A percentile compares a stretch with the other conserved stretches of the same genome.
phyloP scores from a whole-genome alignment of 108 stramenopile genomes.

The Chaetoceros tenuissimus region DNA sequence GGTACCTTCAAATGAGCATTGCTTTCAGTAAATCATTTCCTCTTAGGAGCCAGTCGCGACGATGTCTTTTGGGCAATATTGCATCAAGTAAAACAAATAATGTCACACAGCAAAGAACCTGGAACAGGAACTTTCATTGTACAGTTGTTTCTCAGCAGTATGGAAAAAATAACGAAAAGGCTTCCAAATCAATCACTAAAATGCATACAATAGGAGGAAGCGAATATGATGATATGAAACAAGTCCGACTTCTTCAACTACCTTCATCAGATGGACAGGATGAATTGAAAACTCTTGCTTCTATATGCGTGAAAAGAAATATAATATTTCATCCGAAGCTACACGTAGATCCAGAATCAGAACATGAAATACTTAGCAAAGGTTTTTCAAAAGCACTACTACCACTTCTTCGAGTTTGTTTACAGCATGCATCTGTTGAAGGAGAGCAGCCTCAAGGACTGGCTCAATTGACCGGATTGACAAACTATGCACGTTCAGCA shows the following conservation, averaged over 20 bases:
- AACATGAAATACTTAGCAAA: neutral
- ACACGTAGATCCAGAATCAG: neutral
- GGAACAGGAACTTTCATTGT: no score
- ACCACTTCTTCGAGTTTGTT: slow-evolving; percentile 44
- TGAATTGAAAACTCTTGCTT: neutral
- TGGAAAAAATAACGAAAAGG: no score
- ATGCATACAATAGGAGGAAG: neutral
- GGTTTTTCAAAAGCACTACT: neutral
- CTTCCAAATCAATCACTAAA: no score
- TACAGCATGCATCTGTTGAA: slow-evolving; percentile 50
- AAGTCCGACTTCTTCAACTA: neutral
- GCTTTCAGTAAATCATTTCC: no score
- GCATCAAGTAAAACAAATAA: no score
- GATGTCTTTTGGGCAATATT: no score
- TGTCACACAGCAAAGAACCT: no score
- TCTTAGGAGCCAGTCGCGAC: no score
- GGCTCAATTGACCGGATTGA: slow-evolving; percentile 55
- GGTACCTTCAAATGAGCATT: no score
- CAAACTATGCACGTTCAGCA: slow-evolving; percentile 42
- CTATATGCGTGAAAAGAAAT: neutral
- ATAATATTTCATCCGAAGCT: no score
- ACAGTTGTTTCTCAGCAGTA: no score
- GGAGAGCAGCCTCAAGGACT: slow-evolving; percentile 76
- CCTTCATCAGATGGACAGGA: neutral
- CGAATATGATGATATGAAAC: neutral